Conservation (phyloP, 441 rosid genomes). For the Populus tomentosa region DNA sequence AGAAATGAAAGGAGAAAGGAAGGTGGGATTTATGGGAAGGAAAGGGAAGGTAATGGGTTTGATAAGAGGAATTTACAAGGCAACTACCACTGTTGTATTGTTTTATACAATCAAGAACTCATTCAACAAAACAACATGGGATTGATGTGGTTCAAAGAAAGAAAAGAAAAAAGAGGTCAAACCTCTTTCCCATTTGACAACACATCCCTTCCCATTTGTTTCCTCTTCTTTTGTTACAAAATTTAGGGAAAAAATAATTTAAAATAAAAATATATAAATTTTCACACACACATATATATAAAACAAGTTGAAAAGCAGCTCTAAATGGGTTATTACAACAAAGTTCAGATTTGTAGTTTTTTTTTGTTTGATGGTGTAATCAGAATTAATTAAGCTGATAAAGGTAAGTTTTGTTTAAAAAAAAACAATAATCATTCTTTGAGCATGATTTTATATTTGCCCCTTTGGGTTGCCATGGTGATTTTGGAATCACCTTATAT, state of each 20-base stretch:
- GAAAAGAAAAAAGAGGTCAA: conserved; percentile 26
- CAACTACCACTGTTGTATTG: not conserved
- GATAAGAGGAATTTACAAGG: conserved; percentile 23
- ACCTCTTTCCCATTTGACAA: conserved; percentile 20
- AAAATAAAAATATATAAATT: too few relatives aligned
- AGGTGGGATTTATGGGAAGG: not conserved
- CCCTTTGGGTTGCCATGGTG: not conserved
- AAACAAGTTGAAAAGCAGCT: too few relatives aligned
- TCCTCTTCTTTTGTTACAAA: not conserved
- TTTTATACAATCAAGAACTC: not conserved
- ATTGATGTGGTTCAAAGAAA: not conserved
- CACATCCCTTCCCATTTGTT: conserved; percentile 29
- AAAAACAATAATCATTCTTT: not conserved
- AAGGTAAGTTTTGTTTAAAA: too few relatives aligned
- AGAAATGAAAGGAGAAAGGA: not conserved
- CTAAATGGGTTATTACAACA: not conserved
- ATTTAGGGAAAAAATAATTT: not conserved
- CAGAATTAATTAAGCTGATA: too few relatives aligned
- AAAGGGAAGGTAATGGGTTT: not conserved
- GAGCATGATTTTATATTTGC: not conserved
- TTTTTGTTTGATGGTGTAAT: too few relatives aligned
- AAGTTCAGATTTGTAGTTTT: conserved; percentile 3
- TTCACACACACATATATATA: too few relatives aligned
- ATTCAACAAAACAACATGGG: not conserved
- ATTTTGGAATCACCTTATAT: not conserved